phyloP scores from a whole-genome alignment of 192 early-diverging fungal species.

The Coemansia brasiliensis region DNA sequence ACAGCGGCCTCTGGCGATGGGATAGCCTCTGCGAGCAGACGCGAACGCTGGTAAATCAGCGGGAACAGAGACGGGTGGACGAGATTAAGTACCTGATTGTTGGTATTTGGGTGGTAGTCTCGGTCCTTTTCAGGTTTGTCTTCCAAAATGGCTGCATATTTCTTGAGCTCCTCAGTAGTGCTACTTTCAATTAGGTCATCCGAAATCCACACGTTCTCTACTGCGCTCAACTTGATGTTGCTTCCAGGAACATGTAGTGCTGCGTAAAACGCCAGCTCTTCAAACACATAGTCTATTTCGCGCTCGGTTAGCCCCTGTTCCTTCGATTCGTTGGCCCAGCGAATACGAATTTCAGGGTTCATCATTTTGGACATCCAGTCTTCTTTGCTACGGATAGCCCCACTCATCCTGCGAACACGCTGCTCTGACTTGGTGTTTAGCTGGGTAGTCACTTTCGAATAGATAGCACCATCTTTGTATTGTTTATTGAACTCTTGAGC shows the following conservation, averaged over 20 bases:
- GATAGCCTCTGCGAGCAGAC: slow-evolving; percentile 23
- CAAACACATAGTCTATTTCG: slow-evolving; percentile 49
- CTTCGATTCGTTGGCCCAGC: slow-evolving; percentile 25
- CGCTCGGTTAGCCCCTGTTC: slow-evolving; percentile 32
- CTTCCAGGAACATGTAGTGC: slow-evolving; percentile 25
- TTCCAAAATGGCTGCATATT: slow-evolving; percentile 35
- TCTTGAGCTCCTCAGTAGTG: slow-evolving; percentile 21
- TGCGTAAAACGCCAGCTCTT: slow-evolving; percentile 47
- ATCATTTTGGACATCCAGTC: slow-evolving; percentile 46
- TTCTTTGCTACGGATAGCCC: slow-evolving; percentile 54
- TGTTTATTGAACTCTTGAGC: neutral
- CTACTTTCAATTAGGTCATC: slow-evolving; percentile 30
- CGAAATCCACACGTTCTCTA: slow-evolving; percentile 42
- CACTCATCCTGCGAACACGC: slow-evolving; percentile 34
- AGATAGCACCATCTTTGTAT: slow-evolving; percentile 14
- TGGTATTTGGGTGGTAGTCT: slow-evolving; percentile 54
- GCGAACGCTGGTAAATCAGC: slow-evolving; percentile 34
- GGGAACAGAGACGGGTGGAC: slow-evolving; percentile 59
- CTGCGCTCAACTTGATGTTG: slow-evolving; percentile 22
- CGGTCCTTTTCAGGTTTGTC: slow-evolving; percentile 24
- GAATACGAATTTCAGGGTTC: slow-evolving; percentile 26
- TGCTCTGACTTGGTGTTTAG: slow-evolving; percentile 30
- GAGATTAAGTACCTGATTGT: slow-evolving; percentile 57
- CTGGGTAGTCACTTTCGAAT: neutral
- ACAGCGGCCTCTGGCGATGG: slow-evolving; percentile 24